Evolutionary conservation across 1,284 basidiomycete genomes (phyloP).

Genomic region (Thelephora terrestris): DNA sequence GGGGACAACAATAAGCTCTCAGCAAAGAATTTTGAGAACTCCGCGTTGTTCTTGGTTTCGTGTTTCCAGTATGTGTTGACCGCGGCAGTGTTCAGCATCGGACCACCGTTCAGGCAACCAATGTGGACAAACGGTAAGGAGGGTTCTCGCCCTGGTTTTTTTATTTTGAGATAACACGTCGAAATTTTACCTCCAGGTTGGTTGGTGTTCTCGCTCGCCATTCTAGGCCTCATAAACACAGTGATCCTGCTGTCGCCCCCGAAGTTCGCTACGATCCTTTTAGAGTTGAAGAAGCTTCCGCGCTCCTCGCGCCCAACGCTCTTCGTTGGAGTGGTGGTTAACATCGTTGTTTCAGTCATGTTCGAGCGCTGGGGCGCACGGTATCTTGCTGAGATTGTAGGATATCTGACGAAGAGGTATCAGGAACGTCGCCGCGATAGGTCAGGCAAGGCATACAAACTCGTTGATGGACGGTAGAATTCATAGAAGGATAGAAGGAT

Average conservation of each 20-base stretch:
- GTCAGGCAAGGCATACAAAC: constrained; percentile 63
- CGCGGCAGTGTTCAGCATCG: constrained; percentile 95
- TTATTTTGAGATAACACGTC: background rate
- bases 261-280: constrained; percentile 45
- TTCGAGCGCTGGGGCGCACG: constrained; percentile 77
- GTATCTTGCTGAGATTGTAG: constrained; percentile 48
- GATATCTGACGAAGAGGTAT: constrained; percentile 33
- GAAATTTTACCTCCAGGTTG: constrained; percentile 38
- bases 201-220: constrained; percentile 65
- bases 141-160: constrained; percentile 5
- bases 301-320: constrained; percentile 61
- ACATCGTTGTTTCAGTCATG: constrained; percentile 63
- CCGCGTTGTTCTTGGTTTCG: constrained; percentile 86
- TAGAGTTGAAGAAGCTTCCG: constrained; percentile 78
- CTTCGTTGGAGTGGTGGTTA: constrained; percentile 60
- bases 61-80: constrained; percentile 99
- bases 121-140: constrained; percentile 89
- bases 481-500: no score
- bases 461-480: constrained; percentile 24
- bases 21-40: constrained; percentile 91
- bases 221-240: constrained; percentile 63
- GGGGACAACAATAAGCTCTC: constrained; percentile 69
- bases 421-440: constrained; percentile 34
- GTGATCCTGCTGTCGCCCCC: constrained; percentile 70
- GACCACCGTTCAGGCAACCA: constrained; percentile 90